A percentile compares a stretch with the other conserved stretches of the same genome.
Evolutionary conservation across 257 asterid genomes (phyloP).

Genomic region (Agastache rugosa): DNA sequence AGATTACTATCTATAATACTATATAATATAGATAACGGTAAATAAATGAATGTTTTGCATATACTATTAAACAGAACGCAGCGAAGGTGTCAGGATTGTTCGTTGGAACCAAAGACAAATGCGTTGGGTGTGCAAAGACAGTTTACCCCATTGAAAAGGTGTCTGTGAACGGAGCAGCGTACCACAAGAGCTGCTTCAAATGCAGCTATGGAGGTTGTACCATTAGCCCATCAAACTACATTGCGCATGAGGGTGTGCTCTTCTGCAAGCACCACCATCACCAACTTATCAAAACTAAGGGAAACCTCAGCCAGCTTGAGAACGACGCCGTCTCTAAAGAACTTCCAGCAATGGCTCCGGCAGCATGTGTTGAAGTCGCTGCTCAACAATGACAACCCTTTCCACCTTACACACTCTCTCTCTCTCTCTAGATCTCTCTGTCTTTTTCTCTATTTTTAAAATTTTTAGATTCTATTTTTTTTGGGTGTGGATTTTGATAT

Average conservation of each 20-base stretch:
- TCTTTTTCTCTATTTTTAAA: not conserved
- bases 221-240: slow-evolving; percentile 76
- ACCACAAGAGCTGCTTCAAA: slow-evolving; percentile 81
- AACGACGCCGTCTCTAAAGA: slow-evolving; percentile 41
- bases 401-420: slow-evolving; percentile 5
- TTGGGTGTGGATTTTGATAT: slow-evolving; percentile 19
- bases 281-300: slow-evolving; percentile 73
- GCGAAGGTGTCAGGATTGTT: slow-evolving; percentile 62
- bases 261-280: slow-evolving; percentile 84
- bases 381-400: not conserved
- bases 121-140: slow-evolving; percentile 65
- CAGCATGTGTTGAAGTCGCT: not conserved
- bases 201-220: slow-evolving; percentile 81
- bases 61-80: slow-evolving; percentile 24
- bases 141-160: slow-evolving; percentile 86
- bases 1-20: too few relatives aligned
- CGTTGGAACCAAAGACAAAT: slow-evolving; percentile 74
- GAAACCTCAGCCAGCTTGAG: slow-evolving; percentile 75
- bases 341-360: not conserved
- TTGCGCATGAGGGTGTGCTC: slow-evolving; percentile 68
- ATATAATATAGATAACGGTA: too few relatives aligned
- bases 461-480: not conserved
- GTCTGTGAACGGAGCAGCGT: slow-evolving; percentile 59
- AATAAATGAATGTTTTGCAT: too few relatives aligned
- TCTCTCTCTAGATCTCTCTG: slow-evolving; percentile 26